These are phyloP conservation scores for Cocos nucifera DNA, from an alignment of 176 grass and related monocot genomes.

Conservation along the genomic window DNA sequence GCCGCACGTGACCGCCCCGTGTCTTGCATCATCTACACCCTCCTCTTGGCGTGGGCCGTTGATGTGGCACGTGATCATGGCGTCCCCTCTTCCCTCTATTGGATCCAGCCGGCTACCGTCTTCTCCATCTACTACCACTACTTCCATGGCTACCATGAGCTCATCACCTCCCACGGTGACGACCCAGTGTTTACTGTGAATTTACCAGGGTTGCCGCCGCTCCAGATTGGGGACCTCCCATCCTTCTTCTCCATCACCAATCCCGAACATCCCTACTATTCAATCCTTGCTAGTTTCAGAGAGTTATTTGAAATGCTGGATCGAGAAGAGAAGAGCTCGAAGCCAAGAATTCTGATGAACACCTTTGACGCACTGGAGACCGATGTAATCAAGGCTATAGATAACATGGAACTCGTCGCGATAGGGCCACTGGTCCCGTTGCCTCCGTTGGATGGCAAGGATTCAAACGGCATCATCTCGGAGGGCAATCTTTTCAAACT, in stretches of 20 bases:
- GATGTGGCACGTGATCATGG: slow-evolving; percentile 23
- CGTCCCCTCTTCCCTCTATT: slow-evolving; percentile 27
- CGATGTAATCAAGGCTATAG: slow-evolving; percentile 21
- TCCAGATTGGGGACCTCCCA: slow-evolving; percentile 46
- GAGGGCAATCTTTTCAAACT: slow-evolving; percentile 39
- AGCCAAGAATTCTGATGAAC: slow-evolving; percentile 46
- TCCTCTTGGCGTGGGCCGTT: slow-evolving; percentile 24
- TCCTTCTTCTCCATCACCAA: slow-evolving; percentile 28
- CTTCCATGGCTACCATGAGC: slow-evolving; percentile 34
- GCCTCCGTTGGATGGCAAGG: neutral
- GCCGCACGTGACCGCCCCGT: slow-evolving; percentile 31
- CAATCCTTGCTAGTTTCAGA: slow-evolving; percentile 11
- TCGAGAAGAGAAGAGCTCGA: neutral
- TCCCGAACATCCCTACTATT: slow-evolving; percentile 22
- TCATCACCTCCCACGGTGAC: slow-evolving; percentile 20
- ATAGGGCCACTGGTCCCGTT: slow-evolving; percentile 56
- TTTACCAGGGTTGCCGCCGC: slow-evolving; percentile 36
- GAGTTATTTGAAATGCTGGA: slow-evolving; percentile 25
- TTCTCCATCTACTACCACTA: slow-evolving; percentile 49
- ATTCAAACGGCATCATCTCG: neutral
- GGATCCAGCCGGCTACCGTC: slow-evolving; percentile 40
- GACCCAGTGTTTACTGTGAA: slow-evolving; percentile 30
- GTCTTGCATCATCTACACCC: slow-evolving; percentile 39
- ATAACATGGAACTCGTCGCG: slow-evolving; percentile 26
- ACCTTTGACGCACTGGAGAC: slow-evolving; percentile 54